Base-by-base conservation (phyloP, 2,329 filamentous ascomycete species). In the Pseudocercospora cruenta region DNA sequence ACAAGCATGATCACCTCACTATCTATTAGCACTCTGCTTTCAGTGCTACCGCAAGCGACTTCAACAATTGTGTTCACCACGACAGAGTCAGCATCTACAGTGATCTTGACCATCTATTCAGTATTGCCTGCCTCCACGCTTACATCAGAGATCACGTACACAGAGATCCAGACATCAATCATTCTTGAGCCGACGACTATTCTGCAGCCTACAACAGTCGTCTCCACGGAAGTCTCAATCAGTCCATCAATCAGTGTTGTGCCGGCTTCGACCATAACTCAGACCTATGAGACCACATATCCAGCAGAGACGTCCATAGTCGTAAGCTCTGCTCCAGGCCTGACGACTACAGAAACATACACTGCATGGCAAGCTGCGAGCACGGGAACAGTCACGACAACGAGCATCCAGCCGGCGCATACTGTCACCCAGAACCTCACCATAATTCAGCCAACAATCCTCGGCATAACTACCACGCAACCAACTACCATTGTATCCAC, bases 401-500 rank as follows among this genome's bases (percentile, higher is more conserved):
- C 39, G 10, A 60, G 33, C 14, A 36, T 60, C 26, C 58, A 60
- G 58, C 36, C 58, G 21, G 33, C 33, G 8, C 45, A 45, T 26
- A 60, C 58, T 16, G 39, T 60, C 7, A 60, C 58, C 14, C 45
- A 60, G 19, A 47, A 36, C 5, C 33, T 60, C 7, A 60, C 43
- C 43, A 45, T 45, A 21, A 1, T 21, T 5, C 4, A 9, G 43
- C 43, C 43, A 45, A 45, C 43, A 7, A 45, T 45, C 12, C 19
- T 45, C 5, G 19, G 4, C 7, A 45, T 45, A n/a, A 45, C 43
- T 45, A 9, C 43, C 5, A 31, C 22, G 22, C 22, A 22, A 36
- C 59, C 19, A 54, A 61, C 59, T 21, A 62, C 43, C 16, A n/a
- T 49, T 8, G 58, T 61, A n/a, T 31, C 59, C 10, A 62, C 36